Evolutionary conservation across 2,329 filamentous ascomycete species (phyloP), one percentile per base, ranked within the genome.

Genomic region (Tolypocladium inflatum): DNA sequence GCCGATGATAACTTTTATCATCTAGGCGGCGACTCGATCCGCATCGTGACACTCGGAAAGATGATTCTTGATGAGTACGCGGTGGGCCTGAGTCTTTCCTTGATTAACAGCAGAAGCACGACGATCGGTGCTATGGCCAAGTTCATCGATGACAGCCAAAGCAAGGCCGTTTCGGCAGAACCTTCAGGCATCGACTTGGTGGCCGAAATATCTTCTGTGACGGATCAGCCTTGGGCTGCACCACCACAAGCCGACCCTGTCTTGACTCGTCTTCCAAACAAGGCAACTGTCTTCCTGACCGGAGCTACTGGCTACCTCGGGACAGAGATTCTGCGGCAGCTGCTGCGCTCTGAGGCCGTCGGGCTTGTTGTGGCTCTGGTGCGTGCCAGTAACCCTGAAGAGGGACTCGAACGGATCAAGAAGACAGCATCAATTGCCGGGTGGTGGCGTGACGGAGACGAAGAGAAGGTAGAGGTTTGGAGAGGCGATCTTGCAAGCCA

Each of bases 261-360:
- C 26, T 15, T 33, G 45, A 51, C 9, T 21, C 7, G 26, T 7
- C 55, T 51, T 8, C 21, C 30, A 10, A 19, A 13, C 2, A 55
- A 41, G 33, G 56, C 39, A 15, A 90, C 86, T 0, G 80, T 92
- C 19, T 88, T 96, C 71, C 74, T 96, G 10, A 96, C 91, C 6
- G 91, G 91, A 45, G 90, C 89, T 3, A 96, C 60, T 5, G 60
- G 61, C 1, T 96, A 96, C 76, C 73, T 96, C 21, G 91, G 91
- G 26, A 83, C 88, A 0, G 93, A 90, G 67, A 78, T 96, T 15
- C 76, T 95, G 19, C 80, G 80, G 50, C 88, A 94, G 58, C 73
- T 95, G 2, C 78, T 95, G 2, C 79, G 80, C 38, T 78, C 43
- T 2, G 21, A n/a, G 1, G n/a, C 87, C 30, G 23, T 59, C 13